Evolutionary conservation across 306 rosid genomes (phyloP).

Genomic region (Erythrophleum fordii): DNA sequence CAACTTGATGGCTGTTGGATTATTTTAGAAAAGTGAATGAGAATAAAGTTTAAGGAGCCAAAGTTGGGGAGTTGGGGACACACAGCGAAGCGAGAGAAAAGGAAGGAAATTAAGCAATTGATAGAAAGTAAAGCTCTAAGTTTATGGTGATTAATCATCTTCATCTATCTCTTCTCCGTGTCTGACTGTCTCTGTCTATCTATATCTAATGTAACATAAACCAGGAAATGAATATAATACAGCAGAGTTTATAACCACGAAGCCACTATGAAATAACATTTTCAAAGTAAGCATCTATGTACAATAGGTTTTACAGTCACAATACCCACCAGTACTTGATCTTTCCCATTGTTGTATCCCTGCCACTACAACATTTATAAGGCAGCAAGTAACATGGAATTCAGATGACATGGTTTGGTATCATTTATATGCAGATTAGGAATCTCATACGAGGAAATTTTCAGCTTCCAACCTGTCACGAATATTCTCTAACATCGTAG

Average conservation of each 20-base stretch:
- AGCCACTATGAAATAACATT: constrained; percentile 15
- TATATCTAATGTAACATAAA: constrained; percentile 3
- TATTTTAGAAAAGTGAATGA: constrained; percentile 26
- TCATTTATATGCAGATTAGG: constrained; percentile 36
- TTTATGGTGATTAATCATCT: too few relatives aligned
- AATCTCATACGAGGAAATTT: constrained; percentile 46
- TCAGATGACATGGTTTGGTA: constrained; percentile 38
- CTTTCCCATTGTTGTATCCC: constrained; percentile 34
- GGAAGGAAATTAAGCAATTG: neutral
- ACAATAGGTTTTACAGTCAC: constrained; percentile 39
- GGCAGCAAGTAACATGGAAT: constrained; percentile 25
- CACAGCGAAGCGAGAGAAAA: neutral
- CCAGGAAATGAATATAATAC: constrained; percentile 15
- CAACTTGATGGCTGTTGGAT: neutral
- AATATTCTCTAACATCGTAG: constrained; percentile 35
- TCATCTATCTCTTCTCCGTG: neutral
- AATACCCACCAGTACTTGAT: constrained; percentile 31
- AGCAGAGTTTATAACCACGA: constrained; percentile 12
- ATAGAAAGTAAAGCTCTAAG: neutral
- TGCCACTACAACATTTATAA: constrained; percentile 35
- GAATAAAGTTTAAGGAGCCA: constrained; percentile 19
- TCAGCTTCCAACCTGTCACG: constrained; percentile 50
- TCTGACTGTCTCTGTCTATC: neutral
- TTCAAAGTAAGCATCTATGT: constrained; percentile 37
- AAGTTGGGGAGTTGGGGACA: constrained; percentile 9